Percentiles rank a stretch among this genome's conserved stretches.
phyloP scores from a whole-genome alignment of 2,329 filamentous ascomycete species.

The Penicillium concentricum region DNA sequence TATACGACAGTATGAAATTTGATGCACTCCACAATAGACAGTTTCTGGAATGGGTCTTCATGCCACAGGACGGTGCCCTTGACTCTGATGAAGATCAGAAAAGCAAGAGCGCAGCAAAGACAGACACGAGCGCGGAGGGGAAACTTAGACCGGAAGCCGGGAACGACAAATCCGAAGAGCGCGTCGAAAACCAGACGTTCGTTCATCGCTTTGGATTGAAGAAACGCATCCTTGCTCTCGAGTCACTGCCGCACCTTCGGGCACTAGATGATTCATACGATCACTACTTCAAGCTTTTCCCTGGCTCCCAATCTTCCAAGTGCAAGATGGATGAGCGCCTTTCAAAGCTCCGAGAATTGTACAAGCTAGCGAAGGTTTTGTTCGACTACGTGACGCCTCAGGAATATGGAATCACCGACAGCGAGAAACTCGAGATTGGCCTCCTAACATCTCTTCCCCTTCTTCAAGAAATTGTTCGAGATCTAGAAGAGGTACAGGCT shows the following conservation, averaged over 20 bases:
- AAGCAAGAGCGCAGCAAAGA: slow-evolving; percentile 18
- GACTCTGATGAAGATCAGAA: slow-evolving; percentile 60
- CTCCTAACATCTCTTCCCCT: slow-evolving; percentile 89
- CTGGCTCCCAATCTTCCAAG: slow-evolving; percentile 70
- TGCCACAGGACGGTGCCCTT: slow-evolving; percentile 74
- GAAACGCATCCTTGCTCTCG: slow-evolving; percentile 51
- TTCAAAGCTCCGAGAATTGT: slow-evolving; percentile 86
- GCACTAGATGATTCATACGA: slow-evolving; percentile 57
- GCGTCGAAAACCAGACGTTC: slow-evolving; percentile 33
- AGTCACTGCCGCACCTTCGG: slow-evolving; percentile 44
- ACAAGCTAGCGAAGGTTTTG: slow-evolving; percentile 87
- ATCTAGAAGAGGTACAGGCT: slow-evolving; percentile 95
- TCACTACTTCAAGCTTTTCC: slow-evolving; percentile 87
- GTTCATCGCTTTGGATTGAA: slow-evolving; percentile 50
- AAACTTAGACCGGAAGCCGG: slow-evolving; percentile 22
- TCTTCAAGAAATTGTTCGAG: slow-evolving; percentile 93
- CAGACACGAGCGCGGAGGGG: slow-evolving; percentile 21
- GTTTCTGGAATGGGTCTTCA: slow-evolving; percentile 97
- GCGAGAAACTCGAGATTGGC: slow-evolving; percentile 97
- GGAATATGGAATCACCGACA: slow-evolving; percentile 94
- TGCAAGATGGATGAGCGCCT: slow-evolving; percentile 81
- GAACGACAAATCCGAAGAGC: slow-evolving; percentile 31
- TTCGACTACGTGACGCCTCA: slow-evolving; percentile 99
- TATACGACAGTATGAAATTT: slow-evolving; percentile 99
- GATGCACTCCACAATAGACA: slow-evolving; percentile 95